Evolutionary conservation across 345 rosid species (phyloP), one percentile per base, ranked within the genome.

Genomic region (Sisymbrium irio): DNA sequence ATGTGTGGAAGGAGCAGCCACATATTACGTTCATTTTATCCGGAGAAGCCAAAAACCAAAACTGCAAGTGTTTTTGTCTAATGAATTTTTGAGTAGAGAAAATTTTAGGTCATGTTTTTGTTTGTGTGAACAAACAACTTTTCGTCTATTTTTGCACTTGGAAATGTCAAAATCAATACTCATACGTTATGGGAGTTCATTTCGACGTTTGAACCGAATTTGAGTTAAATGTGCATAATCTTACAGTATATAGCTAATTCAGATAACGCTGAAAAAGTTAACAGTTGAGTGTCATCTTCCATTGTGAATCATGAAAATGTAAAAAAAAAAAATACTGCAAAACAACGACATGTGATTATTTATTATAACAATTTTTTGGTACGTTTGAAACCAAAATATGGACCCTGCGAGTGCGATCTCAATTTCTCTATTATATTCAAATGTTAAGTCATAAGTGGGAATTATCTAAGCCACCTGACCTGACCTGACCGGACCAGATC

Each of bases 401-500:
- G 67, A 46, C 20, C 74, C 37, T 25, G 49, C 40, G 51, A 71
- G 36, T 25, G 49, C 40, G 51, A 71, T 47, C 41, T 47, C 39
- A 2, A 7, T 3, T 27, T 39, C 3, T 27, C 28, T 5, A 25
- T 11, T 12, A 11, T 32, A 11, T n/a, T 33, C 28, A 15, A 71
- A 36, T 37, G 45, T 17, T n/a, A 50, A 61, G n/a, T n/a, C n/a
- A n/a, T n/a, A n/a, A n/a, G 39, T 50, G 61, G 60, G 51, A 49
- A 37, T 60, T 60, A 60, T 70, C 20, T 49, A 60, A 47, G 65
- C 45, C 55, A 32, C 64, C 73, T 42, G 50, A 68, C 18, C 44
- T 13, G 62, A 56, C 30, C 56, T 0, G 30, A 65, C 70, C 27
- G 1, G 9, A 35, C 39, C 39, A 1, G 18, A 44, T 2, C 57